Evolutionary conservation across 805 yeast species (phyloP).

Genomic region (Cyberlindnera maclurae): DNA sequence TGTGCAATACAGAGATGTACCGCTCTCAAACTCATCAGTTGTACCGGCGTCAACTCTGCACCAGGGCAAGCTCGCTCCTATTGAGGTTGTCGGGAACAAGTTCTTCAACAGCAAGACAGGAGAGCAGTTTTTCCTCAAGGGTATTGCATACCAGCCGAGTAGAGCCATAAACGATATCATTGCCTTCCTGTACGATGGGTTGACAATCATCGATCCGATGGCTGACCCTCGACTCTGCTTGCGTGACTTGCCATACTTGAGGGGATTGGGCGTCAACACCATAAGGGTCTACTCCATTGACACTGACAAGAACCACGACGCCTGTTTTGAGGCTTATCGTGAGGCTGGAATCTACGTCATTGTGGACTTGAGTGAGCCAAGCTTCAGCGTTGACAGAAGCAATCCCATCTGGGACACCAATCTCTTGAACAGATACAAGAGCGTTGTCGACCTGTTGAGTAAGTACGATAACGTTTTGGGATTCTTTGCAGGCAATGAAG

Average conservation of each 20-base stretch:
- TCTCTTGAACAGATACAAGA: conserved; percentile 68
- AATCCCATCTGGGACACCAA: conserved; percentile 72
- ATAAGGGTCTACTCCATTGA: conserved; percentile 84
- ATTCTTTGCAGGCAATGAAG: conserved; percentile 97
- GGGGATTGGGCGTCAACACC: conserved; percentile 63
- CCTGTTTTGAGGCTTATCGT: conserved; percentile 64
- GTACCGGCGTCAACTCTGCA: neutral
- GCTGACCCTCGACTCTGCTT: conserved; percentile 63
- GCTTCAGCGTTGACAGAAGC: conserved; percentile 66
- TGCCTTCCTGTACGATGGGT: conserved; percentile 15
- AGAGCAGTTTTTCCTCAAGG: conserved; percentile 79
- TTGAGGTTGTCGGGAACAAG: conserved; percentile 64
- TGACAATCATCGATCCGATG: conserved; percentile 61
- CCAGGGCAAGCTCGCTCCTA: conserved; percentile 20
- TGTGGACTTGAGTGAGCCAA: conserved; percentile 87
- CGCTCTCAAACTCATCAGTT: neutral
- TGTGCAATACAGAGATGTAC: too few species aligned
- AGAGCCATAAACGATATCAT: conserved; percentile 30
- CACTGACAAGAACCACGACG: conserved; percentile 62
- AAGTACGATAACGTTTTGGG: conserved; percentile 80
- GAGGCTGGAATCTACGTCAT: conserved; percentile 90
- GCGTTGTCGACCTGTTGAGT: conserved; percentile 74
- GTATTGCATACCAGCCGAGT: conserved; percentile 81
- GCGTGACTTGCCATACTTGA: conserved; percentile 77
- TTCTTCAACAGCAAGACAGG: conserved; percentile 70